Base-by-base conservation (phyloP, 495 filamentous ascomycete genomes). In the Amniculicola lignicola region DNA sequence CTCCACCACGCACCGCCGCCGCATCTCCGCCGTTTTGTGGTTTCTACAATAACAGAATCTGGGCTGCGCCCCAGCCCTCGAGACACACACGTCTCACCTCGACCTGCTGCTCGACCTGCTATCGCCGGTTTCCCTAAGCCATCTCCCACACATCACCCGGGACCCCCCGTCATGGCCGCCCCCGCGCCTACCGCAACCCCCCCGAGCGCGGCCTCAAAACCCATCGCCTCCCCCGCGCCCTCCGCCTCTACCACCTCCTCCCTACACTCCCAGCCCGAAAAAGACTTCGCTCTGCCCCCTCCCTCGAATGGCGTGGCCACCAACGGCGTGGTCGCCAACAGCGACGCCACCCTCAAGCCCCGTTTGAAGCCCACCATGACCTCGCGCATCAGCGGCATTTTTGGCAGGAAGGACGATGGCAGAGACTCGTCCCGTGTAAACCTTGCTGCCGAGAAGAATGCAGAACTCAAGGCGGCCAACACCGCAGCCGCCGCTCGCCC, bases 341-440 rank as follows among this genome's bases (percentile, higher is more conserved):
- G 56, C 39, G 59, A 59, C 25, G 44, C 55, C 3, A 12, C 33
- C 10, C 33, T 58, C 14, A 66, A 63, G 23, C 27, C 51, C 28
- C 70, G 67, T 41, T n/a, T n/a, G n/a, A 70, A 68, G 52, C 64
- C 67, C 1, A 73, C 67, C 12, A 63, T 71, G 62, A 66, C 64
- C 33, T 59, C 66, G 42, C 63, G 69, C 36, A 57, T 73, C 36
- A 70, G 59, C 49, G 67, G 71, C 56, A 71, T 74, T 67, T 72
- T 74, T 52, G 57, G 62, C 12, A 54, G 64, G 5, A 62, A 55
- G 23, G 66, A 68, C 31, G 65, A 61, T 4, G 57, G 57, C 41
- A 54, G 54, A 43, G 65, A 67, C n/a, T 52, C 46, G 6, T 44
- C 36, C 11, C 42, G 40, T 21, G 41, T 54, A 11, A 64, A 48